These are phyloP conservation scores for Echeveria elegans DNA, from an alignment of 164 flowering plant genomes.

Conservation along the genomic window DNA sequence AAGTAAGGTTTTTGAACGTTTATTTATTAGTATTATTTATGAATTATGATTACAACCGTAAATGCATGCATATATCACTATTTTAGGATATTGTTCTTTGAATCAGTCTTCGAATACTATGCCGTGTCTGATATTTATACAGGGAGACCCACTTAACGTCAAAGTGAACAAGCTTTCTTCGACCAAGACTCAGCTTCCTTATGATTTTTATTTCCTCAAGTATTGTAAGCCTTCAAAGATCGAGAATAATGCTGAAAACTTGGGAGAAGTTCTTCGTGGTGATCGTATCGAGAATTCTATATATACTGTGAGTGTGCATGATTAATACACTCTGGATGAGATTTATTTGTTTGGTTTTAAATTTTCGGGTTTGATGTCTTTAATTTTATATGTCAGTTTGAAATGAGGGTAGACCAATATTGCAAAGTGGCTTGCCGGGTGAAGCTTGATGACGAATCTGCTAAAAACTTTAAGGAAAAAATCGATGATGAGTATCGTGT, in stretches of 20 bases:
- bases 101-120: too few species aligned
- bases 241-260: conserved; percentile 46
- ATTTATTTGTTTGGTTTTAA: background rate
- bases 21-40: too few species aligned
- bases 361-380: background rate
- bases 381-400: conserved; percentile 12
- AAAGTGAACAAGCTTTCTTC: conserved; percentile 5
- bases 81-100: too few species aligned
- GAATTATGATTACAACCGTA: too few species aligned
- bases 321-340: background rate
- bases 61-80: too few species aligned
- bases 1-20: too few species aligned
- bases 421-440: conserved; percentile 6
- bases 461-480: conserved; percentile 4
- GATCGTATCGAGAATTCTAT: conserved; percentile 49
- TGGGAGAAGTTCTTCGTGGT: conserved; percentile 51
- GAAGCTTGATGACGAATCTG: conserved; percentile 2
- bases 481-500: conserved; percentile 1
- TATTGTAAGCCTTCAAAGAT: conserved; percentile 27
- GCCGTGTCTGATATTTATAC: background rate
- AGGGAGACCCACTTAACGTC: background rate
- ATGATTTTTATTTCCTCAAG: conserved; percentile 35
- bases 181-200: conserved; percentile 41
- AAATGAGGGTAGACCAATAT: conserved; percentile 4
- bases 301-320: conserved; percentile 18